Conservation (phyloP, 139 green algal species). For the Chlamydomonas asymmetrica region DNA sequence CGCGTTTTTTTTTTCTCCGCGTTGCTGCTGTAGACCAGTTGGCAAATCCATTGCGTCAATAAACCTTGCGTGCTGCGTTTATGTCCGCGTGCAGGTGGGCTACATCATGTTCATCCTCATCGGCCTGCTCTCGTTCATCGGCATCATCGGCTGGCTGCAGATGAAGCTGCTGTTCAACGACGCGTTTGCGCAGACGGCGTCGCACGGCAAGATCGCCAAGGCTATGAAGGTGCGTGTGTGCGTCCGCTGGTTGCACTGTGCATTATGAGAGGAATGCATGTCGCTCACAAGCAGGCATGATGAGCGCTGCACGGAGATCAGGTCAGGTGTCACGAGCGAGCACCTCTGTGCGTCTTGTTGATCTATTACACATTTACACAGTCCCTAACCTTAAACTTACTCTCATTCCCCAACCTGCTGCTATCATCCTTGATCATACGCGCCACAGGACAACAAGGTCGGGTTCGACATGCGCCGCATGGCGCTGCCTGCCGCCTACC, state of each 20-base stretch:
- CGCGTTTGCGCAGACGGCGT: slow-evolving; percentile 42
- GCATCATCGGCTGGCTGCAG: slow-evolving; percentile 38
- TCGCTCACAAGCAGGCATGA: neutral
- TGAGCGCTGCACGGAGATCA: neutral
- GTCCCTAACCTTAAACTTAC: no score
- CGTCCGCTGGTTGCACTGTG: neutral
- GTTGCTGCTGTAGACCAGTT: no score
- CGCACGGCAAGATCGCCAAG: slow-evolving; percentile 37
- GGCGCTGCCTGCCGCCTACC: neutral
- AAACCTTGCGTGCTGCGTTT: neutral
- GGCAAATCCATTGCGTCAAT: no score
- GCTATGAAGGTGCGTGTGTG: slow-evolving; percentile 37
- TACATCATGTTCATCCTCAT: slow-evolving; percentile 52
- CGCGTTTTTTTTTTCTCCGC: no score
- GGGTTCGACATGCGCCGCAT: slow-evolving; percentile 14
- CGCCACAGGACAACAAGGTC: slow-evolving; percentile 37
- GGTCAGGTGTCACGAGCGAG: no score
- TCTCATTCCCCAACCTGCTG: no score
- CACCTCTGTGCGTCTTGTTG: no score
- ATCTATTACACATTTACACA: no score
- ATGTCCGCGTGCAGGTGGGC: slow-evolving; percentile 33
- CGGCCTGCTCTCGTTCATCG: slow-evolving; percentile 44
- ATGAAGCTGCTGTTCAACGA: slow-evolving; percentile 60
- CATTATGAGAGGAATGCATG: neutral
- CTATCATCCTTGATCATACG: no score